Evolutionary conservation across 306 rosid genomes (phyloP), one percentile per base, ranked within the genome.

Genomic region (Crotalaria pallida): DNA sequence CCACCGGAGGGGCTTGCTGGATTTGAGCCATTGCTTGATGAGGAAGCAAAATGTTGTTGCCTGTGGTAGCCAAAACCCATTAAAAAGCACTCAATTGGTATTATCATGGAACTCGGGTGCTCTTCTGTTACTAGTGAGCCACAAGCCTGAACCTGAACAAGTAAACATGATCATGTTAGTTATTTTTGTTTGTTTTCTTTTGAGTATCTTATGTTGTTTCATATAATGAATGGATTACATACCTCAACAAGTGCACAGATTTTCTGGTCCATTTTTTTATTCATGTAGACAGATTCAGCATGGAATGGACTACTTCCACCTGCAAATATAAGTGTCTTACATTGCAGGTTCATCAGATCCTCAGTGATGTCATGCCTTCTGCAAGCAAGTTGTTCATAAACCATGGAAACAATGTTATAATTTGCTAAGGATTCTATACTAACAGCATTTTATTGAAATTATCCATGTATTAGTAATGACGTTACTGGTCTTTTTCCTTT

Each of bases 91-190:
- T 91, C 96, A 0, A 91, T 81, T 3, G 97, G 92, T 69, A 81
- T 69, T 67, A 85, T 71, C 97, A 91, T 91, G 47, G 96, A 86
- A 27, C 80, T 71, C 21, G 97, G 97, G 27, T 86, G 92, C 81
- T 91, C 97, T 83, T 91, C 96, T 65, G 97, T 91, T 65, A 91
- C 90, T 67, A 88, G 66, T 40, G 97, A 91, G 70, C 97, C 97
- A 73, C 97, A 91, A 16, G 83, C 90, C 44, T 91, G 84, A 78
- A 88, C 96, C 97, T 90, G 82, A 16, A 18, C 69, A 77, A 47
- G 65, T 22, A 57, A 71, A 65, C 53, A 10, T 13, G 8, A 24
- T 43, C 22, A 45, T 53, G 44, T 65, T 64, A 58, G 22, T 56
- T 69, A n/a, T 63, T 27, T 16, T 17, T 67, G 15, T 58, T 52